A percentile compares a stretch with the other conserved stretches of the same genome.
Conservation (phyloP, 768 basidiomycete genomes). For the Jaapia argillacea region DNA sequence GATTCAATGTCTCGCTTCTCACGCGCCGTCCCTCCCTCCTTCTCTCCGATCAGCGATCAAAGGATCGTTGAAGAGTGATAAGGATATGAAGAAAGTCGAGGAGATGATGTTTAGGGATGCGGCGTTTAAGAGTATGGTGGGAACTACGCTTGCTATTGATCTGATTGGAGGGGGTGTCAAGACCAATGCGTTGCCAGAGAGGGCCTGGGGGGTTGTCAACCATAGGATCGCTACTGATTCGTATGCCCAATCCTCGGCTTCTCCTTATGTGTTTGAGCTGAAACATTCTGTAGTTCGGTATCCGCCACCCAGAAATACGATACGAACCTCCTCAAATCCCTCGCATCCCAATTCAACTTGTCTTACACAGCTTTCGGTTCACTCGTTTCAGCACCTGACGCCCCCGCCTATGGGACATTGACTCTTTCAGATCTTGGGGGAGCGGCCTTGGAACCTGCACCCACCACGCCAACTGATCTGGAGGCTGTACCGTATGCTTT, state of each 20-base stretch:
- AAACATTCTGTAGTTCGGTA: conserved; percentile 16
- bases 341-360: conserved; percentile 28
- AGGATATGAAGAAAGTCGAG: conserved; percentile 25
- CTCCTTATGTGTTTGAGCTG: background rate
- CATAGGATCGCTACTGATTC: conserved; percentile 18
- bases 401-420: conserved; percentile 23
- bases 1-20: conserved; percentile 33
- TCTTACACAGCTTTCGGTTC: conserved; percentile 31
- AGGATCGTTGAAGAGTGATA: conserved; percentile 17
- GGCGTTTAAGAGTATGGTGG: conserved; percentile 16
- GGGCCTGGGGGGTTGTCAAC: conserved; percentile 15
- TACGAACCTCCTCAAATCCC: conserved; percentile 14
- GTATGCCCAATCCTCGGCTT: conserved; percentile 5
- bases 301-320: conserved; percentile 19
- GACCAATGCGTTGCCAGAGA: conserved; percentile 35
- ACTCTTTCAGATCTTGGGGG: conserved; percentile 26
- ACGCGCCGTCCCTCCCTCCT: conserved; percentile 26
- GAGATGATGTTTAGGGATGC: conserved; percentile 14
- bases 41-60: conserved; percentile 19
- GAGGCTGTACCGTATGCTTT: conserved; percentile 26
- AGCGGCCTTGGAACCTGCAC: conserved; percentile 28
- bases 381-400: conserved; percentile 12
- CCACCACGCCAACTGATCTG: conserved; percentile 26
- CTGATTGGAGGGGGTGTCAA: conserved; percentile 30
- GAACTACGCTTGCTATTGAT: conserved; percentile 36